Conservation (phyloP, 768 basidiomycete species). For the Tulasnella sp. region DNA sequence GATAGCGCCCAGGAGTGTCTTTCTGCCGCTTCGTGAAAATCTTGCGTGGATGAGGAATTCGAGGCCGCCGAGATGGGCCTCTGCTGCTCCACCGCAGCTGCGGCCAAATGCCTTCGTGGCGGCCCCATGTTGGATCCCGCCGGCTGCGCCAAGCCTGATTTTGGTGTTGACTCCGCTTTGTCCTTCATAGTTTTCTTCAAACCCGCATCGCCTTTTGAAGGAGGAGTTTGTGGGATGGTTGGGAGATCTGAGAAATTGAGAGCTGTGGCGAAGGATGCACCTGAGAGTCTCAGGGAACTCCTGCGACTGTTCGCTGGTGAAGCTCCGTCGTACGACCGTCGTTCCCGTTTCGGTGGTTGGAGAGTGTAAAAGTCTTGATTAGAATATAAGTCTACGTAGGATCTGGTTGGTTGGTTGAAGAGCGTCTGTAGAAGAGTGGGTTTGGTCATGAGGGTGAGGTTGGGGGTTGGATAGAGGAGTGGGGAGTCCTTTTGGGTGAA, state of each 20-base stretch:
- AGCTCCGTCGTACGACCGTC: not conserved
- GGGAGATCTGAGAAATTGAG: not conserved
- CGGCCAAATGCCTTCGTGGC: too few species aligned
- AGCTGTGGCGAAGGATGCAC: not conserved
- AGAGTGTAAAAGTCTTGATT: not conserved
- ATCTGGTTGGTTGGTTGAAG: constrained; percentile 16
- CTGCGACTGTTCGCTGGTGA: not conserved
- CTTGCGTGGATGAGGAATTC: not conserved
- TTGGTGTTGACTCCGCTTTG: too few species aligned
- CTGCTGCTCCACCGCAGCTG: not conserved
- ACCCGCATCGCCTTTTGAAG: not conserved
- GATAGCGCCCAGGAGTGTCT: not conserved
- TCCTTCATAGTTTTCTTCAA: not conserved
- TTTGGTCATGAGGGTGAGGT: constrained; percentile 4
- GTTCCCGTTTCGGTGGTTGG: not conserved
- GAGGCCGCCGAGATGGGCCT: not conserved
- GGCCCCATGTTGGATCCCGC: too few species aligned
- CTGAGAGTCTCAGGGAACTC: constrained; percentile 9
- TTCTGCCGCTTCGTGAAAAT: not conserved
- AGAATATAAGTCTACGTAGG: constrained; percentile 12
- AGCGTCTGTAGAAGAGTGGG: constrained; percentile 18
- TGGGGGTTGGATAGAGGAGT: not conserved
- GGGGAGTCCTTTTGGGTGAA: too few species aligned
- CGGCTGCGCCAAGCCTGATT: too few species aligned
- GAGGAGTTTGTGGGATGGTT: not conserved